Percentiles rank a stretch among this genome's conserved stretches.
Conservation (phyloP, 805 yeast genomes). For the Yarrowia deformans region DNA sequence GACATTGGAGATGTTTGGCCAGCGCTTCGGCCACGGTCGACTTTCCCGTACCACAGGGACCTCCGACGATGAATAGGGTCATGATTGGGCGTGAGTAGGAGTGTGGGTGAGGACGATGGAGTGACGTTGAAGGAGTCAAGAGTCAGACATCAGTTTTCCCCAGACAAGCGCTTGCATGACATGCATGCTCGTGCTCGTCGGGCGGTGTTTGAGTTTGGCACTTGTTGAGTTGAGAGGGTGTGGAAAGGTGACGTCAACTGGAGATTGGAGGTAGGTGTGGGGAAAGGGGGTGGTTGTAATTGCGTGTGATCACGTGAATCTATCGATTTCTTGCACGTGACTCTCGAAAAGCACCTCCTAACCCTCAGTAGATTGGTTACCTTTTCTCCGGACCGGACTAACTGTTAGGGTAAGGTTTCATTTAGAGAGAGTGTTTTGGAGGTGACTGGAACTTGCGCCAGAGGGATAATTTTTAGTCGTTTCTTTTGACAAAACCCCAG, state of each 20-base stretch:
- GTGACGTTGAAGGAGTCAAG: neutral
- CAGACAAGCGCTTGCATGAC: neutral
- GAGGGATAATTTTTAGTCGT: too few relatives aligned
- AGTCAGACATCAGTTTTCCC: neutral
- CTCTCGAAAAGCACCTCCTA: neutral
- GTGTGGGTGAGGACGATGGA: too few relatives aligned
- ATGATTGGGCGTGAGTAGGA: neutral
- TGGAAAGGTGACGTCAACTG: too few relatives aligned
- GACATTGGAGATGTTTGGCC: slow-evolving; percentile 56
- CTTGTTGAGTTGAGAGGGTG: slow-evolving; percentile 7
- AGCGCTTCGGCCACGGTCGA: slow-evolving; percentile 72
- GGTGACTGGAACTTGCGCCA: too few relatives aligned
- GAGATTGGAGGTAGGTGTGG: too few relatives aligned
- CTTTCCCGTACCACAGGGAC: slow-evolving; percentile 97
- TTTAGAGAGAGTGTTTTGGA: too few relatives aligned
- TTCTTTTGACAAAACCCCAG: too few relatives aligned
- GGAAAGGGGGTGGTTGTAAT: neutral
- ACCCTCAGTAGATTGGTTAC: too few relatives aligned
- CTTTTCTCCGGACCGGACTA: neutral
- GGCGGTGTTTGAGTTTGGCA: neutral
- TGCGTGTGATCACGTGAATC: neutral
- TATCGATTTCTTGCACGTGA: neutral
- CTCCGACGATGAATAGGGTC: slow-evolving; percentile 67
- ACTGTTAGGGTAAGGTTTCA: neutral
- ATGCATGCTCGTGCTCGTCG: neutral